Evolutionary conservation across 257 asterid species (phyloP), one percentile per base, ranked within the genome.

Genomic region (Cinchona pubescens): DNA sequence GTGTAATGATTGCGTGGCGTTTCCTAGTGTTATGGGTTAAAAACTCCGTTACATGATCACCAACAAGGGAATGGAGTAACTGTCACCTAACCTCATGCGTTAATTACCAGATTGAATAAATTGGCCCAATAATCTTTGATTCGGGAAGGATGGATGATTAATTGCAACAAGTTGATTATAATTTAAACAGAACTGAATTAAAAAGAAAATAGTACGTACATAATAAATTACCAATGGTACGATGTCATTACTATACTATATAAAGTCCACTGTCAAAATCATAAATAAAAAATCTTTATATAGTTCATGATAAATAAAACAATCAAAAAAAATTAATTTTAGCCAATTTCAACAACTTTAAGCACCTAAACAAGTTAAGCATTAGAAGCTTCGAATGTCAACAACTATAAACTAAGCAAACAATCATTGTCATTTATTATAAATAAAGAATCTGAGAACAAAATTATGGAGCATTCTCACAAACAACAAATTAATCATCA

Each of bases 371-470:
- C 38, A 18, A 34, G n/a, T 29, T 61, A 51, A n/a, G 21, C 19
- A 25, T 53, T 45, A 73, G 21, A 8, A 76, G 35, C n/a, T 40
- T 35, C 73, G 81, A 76, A 76, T 76, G 84, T 81, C 81, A 76
- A 80, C 81, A 72, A 59, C 13, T 37, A 68, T 73, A 73, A 48
- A n/a, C 5, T 32, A 81, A 29, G 55, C 64, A 34, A 61, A 81
- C 72, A 74, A 51, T 46, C 76, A 27, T 34, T 73, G 21, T 79
- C 75, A 58, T 3, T 2, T 19, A 19, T 11, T 2, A 9, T 27
- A 51, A 75, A 49, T 37, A 35, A 75, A 53, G 30, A 66, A 40
- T 49, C 49, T 27, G 19, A 4, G 6, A 7, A 19, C 62, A 63
- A 46, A 45, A 46, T 1, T 1, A 73, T 38, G 9, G 1, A 16